A percentile compares a stretch with the other conserved stretches of the same genome.
phyloP scores from a whole-genome alignment of 2,329 filamentous ascomycete genomes.

The Claviceps lovelessii region DNA sequence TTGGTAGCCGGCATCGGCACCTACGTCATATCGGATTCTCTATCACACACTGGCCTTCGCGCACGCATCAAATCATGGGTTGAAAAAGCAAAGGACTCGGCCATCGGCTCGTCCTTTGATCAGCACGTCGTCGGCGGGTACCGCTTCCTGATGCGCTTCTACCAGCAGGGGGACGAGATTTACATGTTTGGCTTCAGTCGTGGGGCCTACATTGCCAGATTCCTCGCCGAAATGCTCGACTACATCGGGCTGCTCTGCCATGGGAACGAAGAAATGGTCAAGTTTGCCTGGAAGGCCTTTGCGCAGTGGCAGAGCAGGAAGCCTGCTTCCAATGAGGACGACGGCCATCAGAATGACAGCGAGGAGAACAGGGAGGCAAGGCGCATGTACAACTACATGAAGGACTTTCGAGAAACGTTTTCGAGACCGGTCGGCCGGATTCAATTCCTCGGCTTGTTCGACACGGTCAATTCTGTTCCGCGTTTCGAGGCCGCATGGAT shows the following conservation, averaged over 20 bases:
- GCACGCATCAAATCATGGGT: conserved; percentile 52
- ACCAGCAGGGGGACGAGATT: conserved; percentile 48
- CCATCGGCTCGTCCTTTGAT: conserved; percentile 66
- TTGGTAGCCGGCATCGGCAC: conserved; percentile 54
- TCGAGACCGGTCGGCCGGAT: conserved; percentile 60
- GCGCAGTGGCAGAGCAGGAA: conserved; percentile 56
- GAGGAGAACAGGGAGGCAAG: conserved; percentile 18
- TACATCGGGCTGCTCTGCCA: conserved; percentile 65
- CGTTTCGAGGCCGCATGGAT: conserved; percentile 65
- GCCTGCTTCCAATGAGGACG: conserved; percentile 24
- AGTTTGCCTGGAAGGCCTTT: conserved; percentile 74
- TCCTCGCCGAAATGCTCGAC: conserved; percentile 73
- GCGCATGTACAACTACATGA: conserved; percentile 62
- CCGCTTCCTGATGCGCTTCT: conserved; percentile 63
- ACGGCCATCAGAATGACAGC: conserved; percentile 16
- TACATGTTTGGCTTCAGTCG: conserved; percentile 64
- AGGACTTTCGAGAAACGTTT: conserved; percentile 68
- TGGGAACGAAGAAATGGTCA: conserved; percentile 74
- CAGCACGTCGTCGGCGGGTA: conserved; percentile 75
- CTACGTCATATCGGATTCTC: conserved; percentile 47
- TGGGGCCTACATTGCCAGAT: conserved; percentile 59
- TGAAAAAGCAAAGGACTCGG: conserved; percentile 62
- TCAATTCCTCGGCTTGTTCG: conserved; percentile 64
- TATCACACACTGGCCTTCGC: conserved; percentile 41
- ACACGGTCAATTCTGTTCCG: conserved; percentile 69